These are phyloP conservation scores for Podila minutissima DNA, from an alignment of 192 early-diverging fungal species.

Conservation along the genomic window DNA sequence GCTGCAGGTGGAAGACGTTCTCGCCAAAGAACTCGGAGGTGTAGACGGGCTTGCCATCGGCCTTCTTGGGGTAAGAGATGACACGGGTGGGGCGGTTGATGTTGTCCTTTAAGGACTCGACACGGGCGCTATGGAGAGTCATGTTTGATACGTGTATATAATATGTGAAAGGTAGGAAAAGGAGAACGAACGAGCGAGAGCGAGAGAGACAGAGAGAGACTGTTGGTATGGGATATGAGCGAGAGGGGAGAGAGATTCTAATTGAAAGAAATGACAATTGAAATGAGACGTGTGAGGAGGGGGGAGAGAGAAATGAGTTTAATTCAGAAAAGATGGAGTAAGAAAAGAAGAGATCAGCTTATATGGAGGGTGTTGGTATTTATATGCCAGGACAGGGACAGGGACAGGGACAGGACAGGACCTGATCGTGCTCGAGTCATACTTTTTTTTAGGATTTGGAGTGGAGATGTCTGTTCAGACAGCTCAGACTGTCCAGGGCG, in stretches of 20 bases:
- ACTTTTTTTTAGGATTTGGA: slow-evolving; percentile 1
- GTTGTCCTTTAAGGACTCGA: slow-evolving; percentile 55
- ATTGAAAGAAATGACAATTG: neutral
- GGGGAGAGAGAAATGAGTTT: slow-evolving; percentile 9
- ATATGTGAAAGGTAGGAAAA: neutral
- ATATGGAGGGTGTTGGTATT: neutral
- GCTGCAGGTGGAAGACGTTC: slow-evolving; percentile 95
- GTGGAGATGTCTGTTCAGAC: neutral
- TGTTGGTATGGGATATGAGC: neutral
- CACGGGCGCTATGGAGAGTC: slow-evolving; percentile 55
- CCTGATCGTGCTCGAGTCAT: neutral
- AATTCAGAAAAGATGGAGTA: slow-evolving; percentile 5
- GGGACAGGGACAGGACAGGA: neutral
- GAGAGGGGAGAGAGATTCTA: neutral
- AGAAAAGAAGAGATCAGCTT: neutral
- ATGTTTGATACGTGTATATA: slow-evolving; percentile 26
- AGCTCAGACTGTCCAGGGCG: neutral
- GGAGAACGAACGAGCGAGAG: neutral
- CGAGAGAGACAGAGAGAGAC: too few relatives aligned
- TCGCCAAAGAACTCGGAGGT: slow-evolving; percentile 92
- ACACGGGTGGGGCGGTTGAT: slow-evolving; percentile 74
- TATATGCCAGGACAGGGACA: neutral
- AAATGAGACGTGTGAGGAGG: neutral
- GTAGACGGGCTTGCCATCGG: slow-evolving; percentile 76
- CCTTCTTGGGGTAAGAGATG: slow-evolving; percentile 79